phyloP scores from a whole-genome alignment of 2,329 filamentous ascomycete species.

The Calonectria honghensis region DNA sequence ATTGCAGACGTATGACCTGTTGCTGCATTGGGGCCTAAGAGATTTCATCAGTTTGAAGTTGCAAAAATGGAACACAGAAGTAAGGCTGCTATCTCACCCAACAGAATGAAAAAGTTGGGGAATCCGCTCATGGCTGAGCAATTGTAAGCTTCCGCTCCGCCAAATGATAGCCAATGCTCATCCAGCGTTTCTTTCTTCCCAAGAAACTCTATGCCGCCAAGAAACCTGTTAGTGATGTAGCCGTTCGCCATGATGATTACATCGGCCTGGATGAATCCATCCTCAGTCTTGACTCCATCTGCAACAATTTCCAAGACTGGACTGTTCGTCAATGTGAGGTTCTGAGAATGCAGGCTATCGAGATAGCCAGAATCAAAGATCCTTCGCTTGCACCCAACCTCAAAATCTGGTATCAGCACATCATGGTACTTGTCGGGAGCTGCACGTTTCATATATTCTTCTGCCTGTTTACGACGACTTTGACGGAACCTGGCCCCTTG shows the following conservation, averaged over 20 bases:
- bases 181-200: conserved; percentile 71
- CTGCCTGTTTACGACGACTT: conserved; percentile 60
- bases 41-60: no score
- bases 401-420: conserved; percentile 77
- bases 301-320: conserved; percentile 66
- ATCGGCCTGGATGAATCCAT: conserved; percentile 71
- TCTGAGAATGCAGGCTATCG: conserved; percentile 68
- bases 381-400: conserved; percentile 78
- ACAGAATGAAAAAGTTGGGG: conserved; percentile 79
- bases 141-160: conserved; percentile 78
- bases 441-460: conserved; percentile 63
- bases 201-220: conserved; percentile 71
- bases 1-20: conserved; percentile 78
- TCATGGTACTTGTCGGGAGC: conserved; percentile 77
- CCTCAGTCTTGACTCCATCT: conserved; percentile 62
- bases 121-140: conserved; percentile 75
- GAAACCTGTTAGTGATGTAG: conserved; percentile 73
- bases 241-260: conserved; percentile 78
- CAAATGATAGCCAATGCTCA: conserved; percentile 74
- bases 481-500: conserved; percentile 59
- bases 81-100: conserved; percentile 60
- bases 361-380: conserved; percentile 77
- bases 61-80: no score
- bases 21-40: conserved; percentile 73
- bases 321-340: conserved; percentile 68